These are phyloP conservation scores for Helotiales sp. DNA, from an alignment of 2,329 filamentous ascomycete species.

Conservation along the genomic window DNA sequence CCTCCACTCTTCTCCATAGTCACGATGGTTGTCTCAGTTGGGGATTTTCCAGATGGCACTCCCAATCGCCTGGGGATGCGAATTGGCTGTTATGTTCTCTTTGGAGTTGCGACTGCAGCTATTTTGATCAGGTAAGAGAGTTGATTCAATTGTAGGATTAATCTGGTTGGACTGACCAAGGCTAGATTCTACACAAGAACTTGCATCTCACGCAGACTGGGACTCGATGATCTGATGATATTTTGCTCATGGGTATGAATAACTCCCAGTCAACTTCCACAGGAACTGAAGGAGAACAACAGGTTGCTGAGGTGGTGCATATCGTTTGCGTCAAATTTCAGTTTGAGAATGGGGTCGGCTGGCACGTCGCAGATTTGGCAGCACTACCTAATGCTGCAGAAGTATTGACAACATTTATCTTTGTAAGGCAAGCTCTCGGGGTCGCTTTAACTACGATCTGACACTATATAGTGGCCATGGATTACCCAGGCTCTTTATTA, in stretches of 20 bases:
- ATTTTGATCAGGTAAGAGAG: background rate
- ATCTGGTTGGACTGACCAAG: background rate
- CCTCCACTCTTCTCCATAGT: background rate
- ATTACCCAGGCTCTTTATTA: conserved; percentile 17
- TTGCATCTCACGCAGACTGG: background rate
- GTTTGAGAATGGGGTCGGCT: conserved; percentile 15
- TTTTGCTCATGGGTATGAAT: background rate
- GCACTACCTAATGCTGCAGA: conserved; percentile 2
- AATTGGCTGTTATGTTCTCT: conserved; percentile 4
- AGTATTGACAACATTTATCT: conserved; percentile 7
- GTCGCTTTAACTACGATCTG: background rate
- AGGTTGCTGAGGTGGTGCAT: conserved; percentile 3
- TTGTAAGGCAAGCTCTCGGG: background rate
- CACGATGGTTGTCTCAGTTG: background rate
- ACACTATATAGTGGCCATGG: conserved; percentile 14
- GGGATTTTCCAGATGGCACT: conserved; percentile 1
- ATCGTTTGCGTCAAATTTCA: conserved; percentile 4
- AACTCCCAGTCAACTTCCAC: no score
- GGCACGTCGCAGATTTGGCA: conserved; percentile 10
- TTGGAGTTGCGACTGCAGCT: background rate
- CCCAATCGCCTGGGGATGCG: background rate
- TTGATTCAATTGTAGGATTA: background rate
- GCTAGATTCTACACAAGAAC: background rate
- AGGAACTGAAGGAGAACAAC: background rate
- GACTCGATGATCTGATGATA: conserved; percentile 3